phyloP scores from a whole-genome alignment of 2,329 filamentous ascomycete genomes.

The Trichothecium sympodiale region DNA sequence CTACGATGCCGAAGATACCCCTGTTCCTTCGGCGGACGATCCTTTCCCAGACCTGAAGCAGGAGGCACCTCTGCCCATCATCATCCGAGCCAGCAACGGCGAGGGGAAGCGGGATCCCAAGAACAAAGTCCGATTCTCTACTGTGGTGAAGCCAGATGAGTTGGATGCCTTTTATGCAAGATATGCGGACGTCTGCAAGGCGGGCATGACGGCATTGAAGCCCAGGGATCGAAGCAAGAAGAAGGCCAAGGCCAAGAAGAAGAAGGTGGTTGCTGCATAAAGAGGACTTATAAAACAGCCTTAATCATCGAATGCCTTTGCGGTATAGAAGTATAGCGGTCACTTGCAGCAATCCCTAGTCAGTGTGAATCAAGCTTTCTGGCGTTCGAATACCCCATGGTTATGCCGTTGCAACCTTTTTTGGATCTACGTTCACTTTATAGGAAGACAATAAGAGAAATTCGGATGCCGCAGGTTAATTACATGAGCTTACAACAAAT shows the following conservation, averaged over 20 bases:
- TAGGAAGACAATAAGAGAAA: no score
- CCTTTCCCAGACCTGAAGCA: slow-evolving; percentile 50
- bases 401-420: no score
- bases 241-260: slow-evolving; percentile 68
- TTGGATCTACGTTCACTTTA: no score
- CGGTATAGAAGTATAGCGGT: no score
- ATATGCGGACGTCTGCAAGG: slow-evolving; percentile 59
- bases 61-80: slow-evolving; percentile 52
- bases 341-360: no score
- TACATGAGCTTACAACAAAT: no score
- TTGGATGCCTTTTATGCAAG: slow-evolving; percentile 70
- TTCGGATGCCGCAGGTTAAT: no score
- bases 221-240: slow-evolving; percentile 85
- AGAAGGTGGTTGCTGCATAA: slow-evolving; percentile 29
- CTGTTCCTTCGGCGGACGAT: slow-evolving; percentile 32
- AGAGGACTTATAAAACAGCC: no score
- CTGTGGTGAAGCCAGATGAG: slow-evolving; percentile 64
- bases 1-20: slow-evolving; percentile 27
- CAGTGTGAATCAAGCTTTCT: no score
- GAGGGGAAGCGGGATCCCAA: slow-evolving; percentile 47
- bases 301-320: no score
- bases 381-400: no score
- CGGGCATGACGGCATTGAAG: slow-evolving; percentile 38
- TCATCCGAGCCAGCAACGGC: slow-evolving; percentile 79
- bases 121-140: slow-evolving; percentile 65